Evolutionary conservation across 2,329 filamentous ascomycete genomes (phyloP), one percentile per base, ranked within the genome.

Genomic region (Fusarium equiseti): DNA sequence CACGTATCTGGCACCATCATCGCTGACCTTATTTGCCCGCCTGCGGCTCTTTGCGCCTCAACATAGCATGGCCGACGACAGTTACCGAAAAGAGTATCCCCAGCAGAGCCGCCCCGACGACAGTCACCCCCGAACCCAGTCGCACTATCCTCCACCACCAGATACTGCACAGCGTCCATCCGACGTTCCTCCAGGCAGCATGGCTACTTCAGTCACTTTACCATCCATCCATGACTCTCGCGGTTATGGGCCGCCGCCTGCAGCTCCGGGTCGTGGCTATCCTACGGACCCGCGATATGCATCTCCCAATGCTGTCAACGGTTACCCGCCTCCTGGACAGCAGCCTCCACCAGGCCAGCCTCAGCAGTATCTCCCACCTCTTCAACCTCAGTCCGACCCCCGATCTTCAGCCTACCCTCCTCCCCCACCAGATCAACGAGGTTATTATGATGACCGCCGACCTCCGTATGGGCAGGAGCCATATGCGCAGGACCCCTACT

Each of bases 191-290:
- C 70, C 75, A 72, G 57, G 70, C 70, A 79, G 71, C 70, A 85
- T 85, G 81, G 82, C 83, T 55, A 76, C 81, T 52, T 79, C 81
- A 61, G 81, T 85, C 63, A 85, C 81, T 64, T 78, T 86, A 35
- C 85, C 86, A 2, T 83, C 85, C 20, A 87, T 87, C 56, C 81
- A 86, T 57, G 85, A 86, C 72, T 77, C 81, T 49, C 79, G 82
- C 60, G 68, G 73, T 20, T 83, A 83, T 59, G 76, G 77, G 12
- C 72, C 77, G 45, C 79, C 76, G 46, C 72, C 76, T 49, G 69
- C 69, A 49, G 72, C 78, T 20, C 77, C 79, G 63, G 77, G 76
- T 42, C 78, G 76, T 51, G 78, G 77, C 40, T 81, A 80, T 54
- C 63, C 74, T 22, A 64, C 72, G n/a, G 79, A 81, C 59, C 75